Conservation (phyloP, 352 stramenopile species). For the Phytopythium chamaehyphon region DNA sequence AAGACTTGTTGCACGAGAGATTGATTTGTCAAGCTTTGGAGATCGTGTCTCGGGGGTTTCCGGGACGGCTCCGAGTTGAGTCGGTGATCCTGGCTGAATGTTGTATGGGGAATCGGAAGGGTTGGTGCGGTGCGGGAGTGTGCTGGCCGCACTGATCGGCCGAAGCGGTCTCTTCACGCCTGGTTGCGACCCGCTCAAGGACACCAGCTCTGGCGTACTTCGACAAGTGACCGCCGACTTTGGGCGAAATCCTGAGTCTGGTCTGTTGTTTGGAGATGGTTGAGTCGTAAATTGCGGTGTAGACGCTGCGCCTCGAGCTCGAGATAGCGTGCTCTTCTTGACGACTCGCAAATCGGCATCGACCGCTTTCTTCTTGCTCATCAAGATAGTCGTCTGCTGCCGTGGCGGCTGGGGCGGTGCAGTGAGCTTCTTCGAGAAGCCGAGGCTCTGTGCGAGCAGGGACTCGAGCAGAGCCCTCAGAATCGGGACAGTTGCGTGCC, state of each 20-base stretch:
- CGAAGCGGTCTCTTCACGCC: slow-evolving; percentile 5
- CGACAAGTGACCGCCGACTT: slow-evolving; percentile 45
- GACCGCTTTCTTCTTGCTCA: slow-evolving; percentile 26
- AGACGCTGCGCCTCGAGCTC: slow-evolving; percentile 1
- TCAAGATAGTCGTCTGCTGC: slow-evolving; percentile 31
- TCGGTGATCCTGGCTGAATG: too few relatives aligned
- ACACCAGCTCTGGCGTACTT: slow-evolving; percentile 32
- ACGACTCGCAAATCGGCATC: slow-evolving; percentile 19
- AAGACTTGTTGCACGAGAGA: not conserved
- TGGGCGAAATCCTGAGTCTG: slow-evolving; percentile 16
- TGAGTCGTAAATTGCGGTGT: slow-evolving; percentile 1
- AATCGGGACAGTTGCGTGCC: not conserved
- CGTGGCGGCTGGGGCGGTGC: slow-evolving; percentile 10
- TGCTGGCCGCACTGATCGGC: slow-evolving; percentile 30
- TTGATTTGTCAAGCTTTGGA: not conserved
- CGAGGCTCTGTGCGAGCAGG: too few relatives aligned
- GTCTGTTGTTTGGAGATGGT: not conserved
- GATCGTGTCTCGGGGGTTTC: not conserved
- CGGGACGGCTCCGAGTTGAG: not conserved
- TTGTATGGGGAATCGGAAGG: too few relatives aligned
- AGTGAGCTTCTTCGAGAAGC: too few relatives aligned
- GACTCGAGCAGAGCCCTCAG: too few relatives aligned
- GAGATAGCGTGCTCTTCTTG: slow-evolving; percentile 8
- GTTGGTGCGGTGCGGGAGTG: slow-evolving; percentile 11
- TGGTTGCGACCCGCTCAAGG: slow-evolving; percentile 1